Conservation (phyloP, 129 eudicot species). For the Chrysanthemum makinoi region DNA sequence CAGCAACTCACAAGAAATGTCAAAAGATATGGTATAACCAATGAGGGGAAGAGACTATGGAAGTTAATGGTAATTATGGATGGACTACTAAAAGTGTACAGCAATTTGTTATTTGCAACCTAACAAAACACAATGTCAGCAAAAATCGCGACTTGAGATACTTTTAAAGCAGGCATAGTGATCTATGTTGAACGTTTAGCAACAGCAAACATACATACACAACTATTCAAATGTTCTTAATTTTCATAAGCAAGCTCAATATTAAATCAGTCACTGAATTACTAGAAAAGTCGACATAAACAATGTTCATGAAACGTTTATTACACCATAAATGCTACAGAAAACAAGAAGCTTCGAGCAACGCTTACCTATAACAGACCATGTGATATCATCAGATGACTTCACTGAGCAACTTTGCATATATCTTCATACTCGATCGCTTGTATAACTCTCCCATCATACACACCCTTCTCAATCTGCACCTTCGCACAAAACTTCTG, state of each 20-base stretch:
- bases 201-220: too few species aligned
- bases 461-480: constrained; percentile 87
- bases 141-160: too few species aligned
- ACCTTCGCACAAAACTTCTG: constrained; percentile 79
- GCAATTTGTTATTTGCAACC: constrained; percentile 39
- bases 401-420: constrained; percentile 67
- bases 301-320: too few species aligned
- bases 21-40: not conserved
- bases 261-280: too few species aligned
- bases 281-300: too few species aligned
- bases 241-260: too few species aligned
- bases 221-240: too few species aligned
- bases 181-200: too few species aligned
- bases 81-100: constrained; percentile 13
- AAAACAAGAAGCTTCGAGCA: too few species aligned
- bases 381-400: constrained; percentile 3
- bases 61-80: not conserved
- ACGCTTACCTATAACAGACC: not conserved
- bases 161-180: too few species aligned
- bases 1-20: not conserved
- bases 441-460: constrained; percentile 85
- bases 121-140: too few species aligned
- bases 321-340: too few species aligned
- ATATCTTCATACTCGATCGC: constrained; percentile 90
- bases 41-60: constrained; percentile 23